phyloP scores from a whole-genome alignment of 1,284 basidiomycete genomes.

The Sutorius eximius region DNA sequence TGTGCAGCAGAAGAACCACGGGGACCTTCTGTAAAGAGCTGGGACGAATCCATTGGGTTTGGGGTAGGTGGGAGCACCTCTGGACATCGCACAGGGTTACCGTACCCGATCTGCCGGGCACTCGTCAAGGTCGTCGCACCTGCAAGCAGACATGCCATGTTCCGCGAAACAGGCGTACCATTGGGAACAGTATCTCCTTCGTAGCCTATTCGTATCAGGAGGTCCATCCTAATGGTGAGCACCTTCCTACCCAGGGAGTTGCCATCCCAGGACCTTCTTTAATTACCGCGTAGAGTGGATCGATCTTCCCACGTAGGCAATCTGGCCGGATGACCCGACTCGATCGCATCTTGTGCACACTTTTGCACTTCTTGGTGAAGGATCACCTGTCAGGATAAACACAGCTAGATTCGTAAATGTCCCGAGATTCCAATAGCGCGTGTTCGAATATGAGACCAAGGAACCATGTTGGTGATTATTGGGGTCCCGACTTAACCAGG shows the following conservation, averaged over 20 bases:
- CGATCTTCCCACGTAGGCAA: conserved; percentile 18
- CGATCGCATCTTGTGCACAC: conserved; percentile 14
- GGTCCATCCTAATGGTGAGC: no score
- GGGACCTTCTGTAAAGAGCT: no score
- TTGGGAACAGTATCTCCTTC: conserved; percentile 13
- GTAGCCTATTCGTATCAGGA: no score
- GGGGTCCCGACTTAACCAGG: no score
- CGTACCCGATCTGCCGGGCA: conserved; percentile 6
- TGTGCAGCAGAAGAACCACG: no score
- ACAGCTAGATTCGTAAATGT: conserved; percentile 7
- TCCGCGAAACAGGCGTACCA: neutral
- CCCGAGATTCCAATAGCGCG: neutral
- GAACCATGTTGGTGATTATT: no score
- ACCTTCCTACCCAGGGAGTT: conserved; percentile 9
- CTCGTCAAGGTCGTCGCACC: conserved; percentile 15
- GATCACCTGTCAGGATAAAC: conserved; percentile 15
- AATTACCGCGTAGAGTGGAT: conserved; percentile 7
- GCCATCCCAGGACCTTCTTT: conserved; percentile 6
- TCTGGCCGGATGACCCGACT: conserved; percentile 11
- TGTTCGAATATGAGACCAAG: no score
- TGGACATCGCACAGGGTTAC: conserved; percentile 33
- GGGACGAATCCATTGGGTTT: conserved; percentile 43
- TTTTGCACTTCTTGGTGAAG: conserved; percentile 17
- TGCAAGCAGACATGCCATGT: neutral
- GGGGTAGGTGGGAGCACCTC: conserved; percentile 40